Conservation (phyloP, 306 rosid species). For the Cicer pinnatifidum region DNA sequence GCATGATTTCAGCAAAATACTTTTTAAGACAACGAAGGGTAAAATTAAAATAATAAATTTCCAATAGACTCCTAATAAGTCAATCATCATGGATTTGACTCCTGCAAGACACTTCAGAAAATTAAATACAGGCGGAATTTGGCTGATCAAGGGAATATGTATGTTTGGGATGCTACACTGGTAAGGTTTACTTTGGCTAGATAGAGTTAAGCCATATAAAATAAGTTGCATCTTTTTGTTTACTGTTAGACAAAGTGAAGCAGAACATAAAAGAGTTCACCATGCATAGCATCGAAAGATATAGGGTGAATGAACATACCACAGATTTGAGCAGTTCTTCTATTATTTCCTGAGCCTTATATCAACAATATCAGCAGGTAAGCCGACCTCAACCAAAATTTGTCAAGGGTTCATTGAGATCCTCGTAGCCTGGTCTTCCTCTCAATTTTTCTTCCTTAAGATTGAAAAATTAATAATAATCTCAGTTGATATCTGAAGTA, state of each 20-base stretch:
- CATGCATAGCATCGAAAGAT: conserved; percentile 13
- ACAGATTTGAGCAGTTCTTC: conserved; percentile 95
- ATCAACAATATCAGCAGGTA: conserved; percentile 80
- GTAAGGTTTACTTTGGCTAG: neutral
- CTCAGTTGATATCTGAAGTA: conserved; percentile 4
- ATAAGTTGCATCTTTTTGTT: conserved; percentile 5
- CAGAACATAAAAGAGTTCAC: conserved; percentile 32
- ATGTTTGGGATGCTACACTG: conserved; percentile 6
- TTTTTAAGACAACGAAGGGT: neutral
- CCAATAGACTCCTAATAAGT: conserved; percentile 9
- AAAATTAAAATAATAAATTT: conserved; percentile 1
- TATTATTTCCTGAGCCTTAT: conserved; percentile 84
- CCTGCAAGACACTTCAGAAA: conserved; percentile 9
- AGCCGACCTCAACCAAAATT: conserved; percentile 84
- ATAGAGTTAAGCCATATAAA: neutral
- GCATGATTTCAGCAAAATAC: conserved; percentile 9
- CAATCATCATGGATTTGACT: conserved; percentile 27
- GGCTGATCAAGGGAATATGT: neutral
- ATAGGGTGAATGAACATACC: conserved; percentile 53
- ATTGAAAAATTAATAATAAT: conserved; percentile 39
- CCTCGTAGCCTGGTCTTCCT: conserved; percentile 93
- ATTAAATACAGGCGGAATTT: neutral
- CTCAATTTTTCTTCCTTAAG: conserved; percentile 83
- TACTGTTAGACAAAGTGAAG: conserved; percentile 36
- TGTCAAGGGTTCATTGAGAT: conserved; percentile 84